Conservation (phyloP, 768 basidiomycete species). For the Naganishia kalamii region DNA sequence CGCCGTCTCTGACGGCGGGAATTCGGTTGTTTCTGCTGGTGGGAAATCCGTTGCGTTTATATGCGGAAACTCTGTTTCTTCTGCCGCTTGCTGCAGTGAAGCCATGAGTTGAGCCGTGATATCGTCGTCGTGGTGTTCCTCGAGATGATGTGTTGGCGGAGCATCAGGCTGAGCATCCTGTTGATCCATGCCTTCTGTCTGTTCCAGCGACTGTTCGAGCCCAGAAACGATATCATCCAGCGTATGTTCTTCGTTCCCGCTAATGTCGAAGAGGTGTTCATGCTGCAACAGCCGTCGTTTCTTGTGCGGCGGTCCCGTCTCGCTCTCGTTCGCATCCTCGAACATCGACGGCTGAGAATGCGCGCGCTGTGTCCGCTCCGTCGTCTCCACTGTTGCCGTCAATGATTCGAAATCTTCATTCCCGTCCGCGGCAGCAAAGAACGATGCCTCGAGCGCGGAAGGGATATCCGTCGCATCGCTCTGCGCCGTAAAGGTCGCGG, state of each 20-base stretch:
- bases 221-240: too few relatives aligned
- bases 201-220: too few relatives aligned
- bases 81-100: conserved; percentile 2
- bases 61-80: neutral
- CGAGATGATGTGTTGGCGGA: neutral
- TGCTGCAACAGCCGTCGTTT: conserved; percentile 6
- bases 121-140: neutral
- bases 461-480: neutral
- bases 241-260: too few relatives aligned
- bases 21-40: too few relatives aligned
- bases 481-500: neutral
- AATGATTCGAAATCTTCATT: too few relatives aligned
- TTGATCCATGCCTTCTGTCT: too few relatives aligned
- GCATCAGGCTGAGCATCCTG: too few relatives aligned
- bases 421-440: neutral
- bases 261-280: neutral
- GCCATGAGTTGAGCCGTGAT: conserved; percentile 8
- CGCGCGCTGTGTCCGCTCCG: neutral
- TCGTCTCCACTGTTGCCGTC: too few relatives aligned
- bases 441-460: neutral
- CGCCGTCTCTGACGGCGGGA: too few relatives aligned
- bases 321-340: neutral
- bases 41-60: too few relatives aligned
- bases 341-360: conserved; percentile 6
- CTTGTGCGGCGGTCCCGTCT: neutral